Percentiles rank a stretch among this genome's conserved stretches.
phyloP scores from a whole-genome alignment of 495 filamentous ascomycete species.

The Elasticomyces elasticus region DNA sequence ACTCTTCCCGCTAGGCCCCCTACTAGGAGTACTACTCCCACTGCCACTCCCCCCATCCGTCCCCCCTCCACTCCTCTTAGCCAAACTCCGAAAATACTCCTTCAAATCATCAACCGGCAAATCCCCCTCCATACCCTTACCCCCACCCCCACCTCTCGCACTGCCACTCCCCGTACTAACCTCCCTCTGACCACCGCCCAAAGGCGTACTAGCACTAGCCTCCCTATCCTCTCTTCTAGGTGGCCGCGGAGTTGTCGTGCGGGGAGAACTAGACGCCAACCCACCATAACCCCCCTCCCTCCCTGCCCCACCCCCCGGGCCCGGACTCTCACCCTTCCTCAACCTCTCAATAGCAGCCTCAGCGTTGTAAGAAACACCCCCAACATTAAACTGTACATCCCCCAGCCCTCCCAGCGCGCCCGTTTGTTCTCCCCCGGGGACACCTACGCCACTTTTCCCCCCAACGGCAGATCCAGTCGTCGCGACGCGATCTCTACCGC shows the following conservation, averaged over 20 bases:
- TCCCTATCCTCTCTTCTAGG: constrained; percentile 10
- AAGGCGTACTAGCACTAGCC: neutral
- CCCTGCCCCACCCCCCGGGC: too few species aligned
- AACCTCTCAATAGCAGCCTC: constrained; percentile 19
- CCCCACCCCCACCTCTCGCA: neutral
- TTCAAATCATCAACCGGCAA: constrained; percentile 16
- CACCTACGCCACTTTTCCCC: constrained; percentile 2
- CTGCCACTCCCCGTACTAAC: too few species aligned
- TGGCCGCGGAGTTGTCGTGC: constrained; percentile 4
- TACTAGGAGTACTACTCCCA: constrained; percentile 14
- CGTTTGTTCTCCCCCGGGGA: constrained; percentile 15
- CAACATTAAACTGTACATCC: constrained; percentile 20
- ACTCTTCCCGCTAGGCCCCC: neutral
- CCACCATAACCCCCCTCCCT: too few species aligned
- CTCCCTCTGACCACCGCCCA: neutral
- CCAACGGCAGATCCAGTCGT: neutral
- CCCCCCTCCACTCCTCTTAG: constrained; percentile 12
- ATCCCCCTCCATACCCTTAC: neutral
- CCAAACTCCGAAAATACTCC: constrained; percentile 19
- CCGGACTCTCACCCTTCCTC: too few species aligned
- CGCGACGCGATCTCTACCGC: constrained; percentile 1
- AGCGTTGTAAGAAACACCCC: constrained; percentile 20
- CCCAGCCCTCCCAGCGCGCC: constrained; percentile 14
- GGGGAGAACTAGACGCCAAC: neutral
- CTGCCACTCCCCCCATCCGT: constrained; percentile 10